Evolutionary conservation across 2,329 filamentous ascomycete genomes (phyloP).

Genomic region (Pestalotiopsis sp.): DNA sequence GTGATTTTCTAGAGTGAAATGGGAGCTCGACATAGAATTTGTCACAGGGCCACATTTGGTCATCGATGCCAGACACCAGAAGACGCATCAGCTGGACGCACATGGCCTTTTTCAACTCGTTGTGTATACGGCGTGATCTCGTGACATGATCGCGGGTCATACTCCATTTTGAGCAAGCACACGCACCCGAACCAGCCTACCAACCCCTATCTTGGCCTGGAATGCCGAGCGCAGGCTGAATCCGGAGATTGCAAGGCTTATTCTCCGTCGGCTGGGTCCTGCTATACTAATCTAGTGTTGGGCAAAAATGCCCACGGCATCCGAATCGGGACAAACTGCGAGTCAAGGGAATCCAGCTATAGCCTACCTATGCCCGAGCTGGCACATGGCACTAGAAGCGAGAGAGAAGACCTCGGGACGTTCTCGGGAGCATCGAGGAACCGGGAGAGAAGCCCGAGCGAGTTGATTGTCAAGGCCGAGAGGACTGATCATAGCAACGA

Average conservation of each 20-base stretch:
- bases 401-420: background rate
- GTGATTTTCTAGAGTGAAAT: background rate
- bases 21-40: background rate
- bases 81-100: background rate
- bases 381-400: background rate
- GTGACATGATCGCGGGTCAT: background rate
- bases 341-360: background rate
- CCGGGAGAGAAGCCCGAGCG: background rate
- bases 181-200: background rate
- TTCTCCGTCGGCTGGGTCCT: background rate
- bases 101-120: background rate
- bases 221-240: background rate
- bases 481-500: background rate
- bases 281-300: background rate
- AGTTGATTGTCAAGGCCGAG: background rate
- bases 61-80: background rate
- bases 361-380: background rate
- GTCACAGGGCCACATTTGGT: background rate
- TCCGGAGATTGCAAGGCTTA: background rate
- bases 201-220: background rate
- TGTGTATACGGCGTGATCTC: background rate
- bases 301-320: background rate
- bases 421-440: background rate
- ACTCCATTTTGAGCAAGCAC: background rate
- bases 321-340: background rate